phyloP scores from a whole-genome alignment of 306 rosid genomes.

The Cucumis cinereus region DNA sequence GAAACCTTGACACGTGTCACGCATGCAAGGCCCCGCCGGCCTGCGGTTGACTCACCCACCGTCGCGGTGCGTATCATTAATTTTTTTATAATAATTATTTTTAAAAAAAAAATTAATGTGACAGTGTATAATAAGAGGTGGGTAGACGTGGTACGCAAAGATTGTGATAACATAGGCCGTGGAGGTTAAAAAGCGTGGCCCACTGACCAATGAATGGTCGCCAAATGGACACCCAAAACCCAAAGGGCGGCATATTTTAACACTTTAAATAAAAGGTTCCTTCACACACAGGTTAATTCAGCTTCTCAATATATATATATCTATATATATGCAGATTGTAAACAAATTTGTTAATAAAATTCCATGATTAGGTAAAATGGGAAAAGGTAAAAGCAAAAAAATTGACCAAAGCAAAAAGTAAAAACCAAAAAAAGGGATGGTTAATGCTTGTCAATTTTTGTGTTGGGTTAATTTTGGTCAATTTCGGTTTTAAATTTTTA shows the following conservation, averaged over 20 bases:
- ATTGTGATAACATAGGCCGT: background rate
- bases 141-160: slow-evolving; percentile 1
- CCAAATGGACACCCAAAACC: slow-evolving; percentile 19
- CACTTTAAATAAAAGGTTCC: background rate
- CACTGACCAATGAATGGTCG: slow-evolving; percentile 1
- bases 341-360: background rate
- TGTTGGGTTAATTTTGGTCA: background rate
- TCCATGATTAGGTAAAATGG: background rate
- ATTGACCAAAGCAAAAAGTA: background rate
- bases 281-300: background rate
- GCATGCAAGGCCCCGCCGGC: slow-evolving; percentile 22
- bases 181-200: background rate
- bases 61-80: background rate
- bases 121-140: background rate
- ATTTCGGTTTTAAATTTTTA: background rate
- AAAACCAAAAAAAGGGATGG: background rate
- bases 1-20: slow-evolving; percentile 8
- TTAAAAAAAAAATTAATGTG: background rate
- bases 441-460: background rate
- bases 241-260: slow-evolving; percentile 22
- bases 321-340: background rate
- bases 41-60: slow-evolving; percentile 1
- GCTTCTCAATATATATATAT: too few species aligned
- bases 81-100: too few species aligned
- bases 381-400: background rate